Evolutionary conservation across 2,329 filamentous ascomycete species (phyloP).

Genomic region (Colletotrichum salicis): DNA sequence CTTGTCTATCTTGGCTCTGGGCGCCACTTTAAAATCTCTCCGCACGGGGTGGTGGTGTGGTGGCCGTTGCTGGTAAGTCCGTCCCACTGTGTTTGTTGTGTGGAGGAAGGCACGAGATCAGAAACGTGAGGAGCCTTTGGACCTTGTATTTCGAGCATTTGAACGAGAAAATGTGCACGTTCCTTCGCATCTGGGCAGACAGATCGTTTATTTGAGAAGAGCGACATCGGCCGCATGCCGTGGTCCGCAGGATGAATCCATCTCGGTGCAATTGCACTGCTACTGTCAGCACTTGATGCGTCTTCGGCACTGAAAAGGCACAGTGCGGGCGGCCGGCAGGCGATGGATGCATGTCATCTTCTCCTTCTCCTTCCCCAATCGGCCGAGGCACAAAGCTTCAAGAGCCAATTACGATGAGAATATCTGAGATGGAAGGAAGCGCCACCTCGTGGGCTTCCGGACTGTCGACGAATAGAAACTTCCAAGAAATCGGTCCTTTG

Average conservation of each 20-base stretch:
- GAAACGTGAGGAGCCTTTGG: too few species aligned
- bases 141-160: too few species aligned
- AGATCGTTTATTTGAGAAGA: too few species aligned
- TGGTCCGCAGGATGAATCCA: background rate
- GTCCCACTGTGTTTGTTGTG: background rate
- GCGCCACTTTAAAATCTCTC: conserved; percentile 26
- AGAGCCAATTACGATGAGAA: conserved; percentile 7
- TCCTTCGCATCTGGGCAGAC: too few species aligned
- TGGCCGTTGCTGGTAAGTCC: background rate
- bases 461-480: background rate
- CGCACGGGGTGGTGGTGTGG: conserved; percentile 5
- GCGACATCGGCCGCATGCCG: background rate
- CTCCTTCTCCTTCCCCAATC: conserved; percentile 17
- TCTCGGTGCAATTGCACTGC: too few species aligned
- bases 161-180: too few species aligned
- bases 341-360: background rate
- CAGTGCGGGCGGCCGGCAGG: background rate
- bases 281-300: background rate
- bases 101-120: background rate
- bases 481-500: conserved; percentile 3
- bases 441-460: conserved; percentile 14
- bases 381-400: background rate
- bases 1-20: conserved; percentile 17
- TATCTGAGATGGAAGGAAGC: background rate
- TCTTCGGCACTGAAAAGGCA: conserved; percentile 5